A percentile compares a stretch with the other conserved stretches of the same genome.
These are phyloP conservation scores for Haplographium delicatum DNA, from an alignment of 495 filamentous ascomycete species.

Conservation along the genomic window DNA sequence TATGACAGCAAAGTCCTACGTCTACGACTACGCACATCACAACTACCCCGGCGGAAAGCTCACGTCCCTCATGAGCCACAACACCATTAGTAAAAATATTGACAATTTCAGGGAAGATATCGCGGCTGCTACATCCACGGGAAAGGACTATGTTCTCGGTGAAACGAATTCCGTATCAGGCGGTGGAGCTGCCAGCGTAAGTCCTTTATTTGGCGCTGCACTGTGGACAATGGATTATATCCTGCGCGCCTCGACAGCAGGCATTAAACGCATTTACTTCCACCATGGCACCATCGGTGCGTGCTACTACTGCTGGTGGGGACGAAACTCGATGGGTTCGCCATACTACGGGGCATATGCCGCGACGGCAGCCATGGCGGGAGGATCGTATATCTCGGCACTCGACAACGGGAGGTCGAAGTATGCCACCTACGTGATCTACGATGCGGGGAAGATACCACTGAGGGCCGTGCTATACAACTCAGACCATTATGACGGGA, in stretches of 20 bases:
- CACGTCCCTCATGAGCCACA: slow-evolving; percentile 48
- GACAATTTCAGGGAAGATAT: slow-evolving; percentile 45
- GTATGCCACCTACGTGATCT: slow-evolving; percentile 50
- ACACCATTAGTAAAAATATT: slow-evolving; percentile 40
- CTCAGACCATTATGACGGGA: slow-evolving; percentile 49
- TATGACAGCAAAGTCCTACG: slow-evolving; percentile 40
- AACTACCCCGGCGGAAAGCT: slow-evolving; percentile 54
- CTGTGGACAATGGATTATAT: slow-evolving; percentile 59
- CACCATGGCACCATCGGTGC: slow-evolving; percentile 59
- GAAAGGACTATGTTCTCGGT: slow-evolving; percentile 51
- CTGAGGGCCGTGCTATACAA: slow-evolving; percentile 48
- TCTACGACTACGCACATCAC: slow-evolving; percentile 52
- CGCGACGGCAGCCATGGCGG: slow-evolving; percentile 47
- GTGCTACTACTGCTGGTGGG: slow-evolving; percentile 59
- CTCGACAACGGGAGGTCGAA: slow-evolving; percentile 44
- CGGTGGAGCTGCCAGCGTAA: slow-evolving; percentile 45
- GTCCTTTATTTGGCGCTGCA: slow-evolving; percentile 52
- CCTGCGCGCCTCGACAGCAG: slow-evolving; percentile 39
- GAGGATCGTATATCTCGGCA: slow-evolving; percentile 42
- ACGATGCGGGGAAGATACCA: slow-evolving; percentile 34
- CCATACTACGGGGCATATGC: slow-evolving; percentile 57
- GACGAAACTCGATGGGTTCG: slow-evolving; percentile 47
- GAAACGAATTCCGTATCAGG: slow-evolving; percentile 55
- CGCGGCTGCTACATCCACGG: slow-evolving; percentile 35
- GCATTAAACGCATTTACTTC: slow-evolving; percentile 51